These are phyloP conservation scores for Pseudocercospora pini-densiflorae DNA, from an alignment of 2,329 filamentous ascomycete species.

Conservation along the genomic window DNA sequence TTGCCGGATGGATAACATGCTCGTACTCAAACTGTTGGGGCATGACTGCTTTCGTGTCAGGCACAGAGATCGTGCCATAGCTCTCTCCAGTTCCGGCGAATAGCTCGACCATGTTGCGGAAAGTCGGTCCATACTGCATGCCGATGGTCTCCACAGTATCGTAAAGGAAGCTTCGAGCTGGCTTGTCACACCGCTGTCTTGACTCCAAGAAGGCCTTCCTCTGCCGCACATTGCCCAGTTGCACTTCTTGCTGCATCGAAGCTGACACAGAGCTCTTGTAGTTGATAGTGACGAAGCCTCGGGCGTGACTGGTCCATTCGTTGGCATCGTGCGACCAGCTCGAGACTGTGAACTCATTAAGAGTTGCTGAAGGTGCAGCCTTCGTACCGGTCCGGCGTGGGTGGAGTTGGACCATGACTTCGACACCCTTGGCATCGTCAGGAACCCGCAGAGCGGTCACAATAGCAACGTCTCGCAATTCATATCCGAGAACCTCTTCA, in stretches of 20 bases:
- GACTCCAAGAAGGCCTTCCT: neutral
- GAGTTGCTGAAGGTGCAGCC: slow-evolving; percentile 3
- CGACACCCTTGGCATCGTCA: slow-evolving; percentile 14
- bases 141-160: slow-evolving; percentile 20
- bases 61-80: slow-evolving; percentile 17
- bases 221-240: neutral
- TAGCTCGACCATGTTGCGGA: slow-evolving; percentile 20
- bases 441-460: slow-evolving; percentile 11
- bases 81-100: slow-evolving; percentile 10
- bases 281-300: slow-evolving; percentile 1
- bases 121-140: slow-evolving; percentile 23
- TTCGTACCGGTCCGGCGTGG: slow-evolving; percentile 6
- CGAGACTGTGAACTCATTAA: slow-evolving; percentile 15
- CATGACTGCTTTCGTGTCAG: slow-evolving; percentile 56
- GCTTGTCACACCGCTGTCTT: neutral
- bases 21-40: slow-evolving; percentile 58
- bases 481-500: slow-evolving; percentile 13
- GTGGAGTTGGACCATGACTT: slow-evolving; percentile 14
- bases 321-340: slow-evolving; percentile 3
- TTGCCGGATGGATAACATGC: slow-evolving; percentile 62
- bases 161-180: slow-evolving; percentile 10
- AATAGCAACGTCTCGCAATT: slow-evolving; percentile 20
- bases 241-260: neutral
- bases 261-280: slow-evolving; percentile 10
- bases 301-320: slow-evolving; percentile 15